Percentiles rank a stretch among this genome's conserved stretches.
These are phyloP conservation scores for Aspergillus incahuasiensis DNA, from an alignment of 495 filamentous ascomycete genomes.

Conservation along the genomic window DNA sequence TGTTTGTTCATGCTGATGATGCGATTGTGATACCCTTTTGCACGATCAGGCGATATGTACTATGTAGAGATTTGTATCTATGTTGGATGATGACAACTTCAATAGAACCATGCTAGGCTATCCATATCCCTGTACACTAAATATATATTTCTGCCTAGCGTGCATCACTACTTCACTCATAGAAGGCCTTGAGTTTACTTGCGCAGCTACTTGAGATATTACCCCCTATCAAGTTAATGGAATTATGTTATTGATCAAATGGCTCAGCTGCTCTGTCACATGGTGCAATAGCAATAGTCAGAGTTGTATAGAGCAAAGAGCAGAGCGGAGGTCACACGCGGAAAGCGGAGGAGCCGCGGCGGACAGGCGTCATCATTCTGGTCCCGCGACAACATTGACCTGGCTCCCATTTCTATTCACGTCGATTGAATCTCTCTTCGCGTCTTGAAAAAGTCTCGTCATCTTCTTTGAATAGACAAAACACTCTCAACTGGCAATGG, in stretches of 20 bases:
- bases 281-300: not conserved
- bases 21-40: slow-evolving; percentile 21
- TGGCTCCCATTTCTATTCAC: not conserved
- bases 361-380: slow-evolving; percentile 22
- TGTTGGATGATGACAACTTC: not conserved
- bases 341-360: slow-evolving; percentile 24
- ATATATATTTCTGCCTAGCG: not conserved
- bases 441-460: no score
- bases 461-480: no score
- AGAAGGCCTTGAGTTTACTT: no score
- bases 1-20: not conserved
- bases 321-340: not conserved
- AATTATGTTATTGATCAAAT: no score
- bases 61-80: not conserved
- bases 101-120: not conserved
- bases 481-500: slow-evolving; percentile 30
- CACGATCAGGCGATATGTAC: not conserved
- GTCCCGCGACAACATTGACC: not conserved
- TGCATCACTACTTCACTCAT: no score
- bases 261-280: not conserved
- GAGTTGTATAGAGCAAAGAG: not conserved
- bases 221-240: no score
- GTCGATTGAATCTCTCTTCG: slow-evolving; percentile 17
- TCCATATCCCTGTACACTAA: not conserved
- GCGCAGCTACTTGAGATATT: no score